Evolutionary conservation across 306 rosid species (phyloP).

Genomic region (Glycine tomentella): DNA sequence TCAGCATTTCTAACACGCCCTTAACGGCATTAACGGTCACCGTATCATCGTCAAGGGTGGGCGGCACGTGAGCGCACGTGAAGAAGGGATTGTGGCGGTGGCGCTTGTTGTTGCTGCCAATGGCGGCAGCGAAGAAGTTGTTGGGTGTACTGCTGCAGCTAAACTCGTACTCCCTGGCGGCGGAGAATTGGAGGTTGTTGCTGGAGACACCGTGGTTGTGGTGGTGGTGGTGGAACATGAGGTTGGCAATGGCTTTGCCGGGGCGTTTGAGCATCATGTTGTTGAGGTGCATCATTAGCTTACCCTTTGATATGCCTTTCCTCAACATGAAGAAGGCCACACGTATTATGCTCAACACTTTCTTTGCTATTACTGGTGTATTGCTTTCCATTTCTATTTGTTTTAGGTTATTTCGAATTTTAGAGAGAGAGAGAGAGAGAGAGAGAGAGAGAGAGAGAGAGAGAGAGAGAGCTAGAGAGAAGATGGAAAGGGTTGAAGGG

Average conservation of each 20-base stretch:
- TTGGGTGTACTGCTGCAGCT: slow-evolving; percentile 88
- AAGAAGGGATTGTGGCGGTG: slow-evolving; percentile 55
- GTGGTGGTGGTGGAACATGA: slow-evolving; percentile 53
- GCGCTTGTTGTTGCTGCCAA: slow-evolving; percentile 46
- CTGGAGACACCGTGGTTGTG: slow-evolving; percentile 50
- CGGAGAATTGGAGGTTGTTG: slow-evolving; percentile 38
- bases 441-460: slow-evolving; percentile 13
- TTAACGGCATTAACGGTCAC: slow-evolving; percentile 32
- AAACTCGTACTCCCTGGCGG: slow-evolving; percentile 82
- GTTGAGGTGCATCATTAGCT: slow-evolving; percentile 72
- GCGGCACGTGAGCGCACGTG: slow-evolving; percentile 67
- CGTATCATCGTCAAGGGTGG: slow-evolving; percentile 62
- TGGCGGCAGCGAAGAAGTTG: slow-evolving; percentile 39
- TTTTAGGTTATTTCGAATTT: not conserved
- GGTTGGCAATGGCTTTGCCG: slow-evolving; percentile 77
- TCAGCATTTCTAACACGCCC: slow-evolving; percentile 63
- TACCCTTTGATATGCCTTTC: slow-evolving; percentile 78
- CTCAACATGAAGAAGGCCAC: slow-evolving; percentile 75
- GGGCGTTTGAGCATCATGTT: slow-evolving; percentile 83
- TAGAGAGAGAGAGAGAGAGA: not conserved
- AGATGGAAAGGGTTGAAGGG: slow-evolving; percentile 36
- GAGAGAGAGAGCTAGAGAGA: slow-evolving; percentile 14
- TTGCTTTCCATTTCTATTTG: slow-evolving; percentile 59
- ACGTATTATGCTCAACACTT: slow-evolving; percentile 66
- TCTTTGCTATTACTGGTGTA: slow-evolving; percentile 60